phyloP scores from a whole-genome alignment of 2,329 filamentous ascomycete genomes.

The Alternaria hordeiaustralica region DNA sequence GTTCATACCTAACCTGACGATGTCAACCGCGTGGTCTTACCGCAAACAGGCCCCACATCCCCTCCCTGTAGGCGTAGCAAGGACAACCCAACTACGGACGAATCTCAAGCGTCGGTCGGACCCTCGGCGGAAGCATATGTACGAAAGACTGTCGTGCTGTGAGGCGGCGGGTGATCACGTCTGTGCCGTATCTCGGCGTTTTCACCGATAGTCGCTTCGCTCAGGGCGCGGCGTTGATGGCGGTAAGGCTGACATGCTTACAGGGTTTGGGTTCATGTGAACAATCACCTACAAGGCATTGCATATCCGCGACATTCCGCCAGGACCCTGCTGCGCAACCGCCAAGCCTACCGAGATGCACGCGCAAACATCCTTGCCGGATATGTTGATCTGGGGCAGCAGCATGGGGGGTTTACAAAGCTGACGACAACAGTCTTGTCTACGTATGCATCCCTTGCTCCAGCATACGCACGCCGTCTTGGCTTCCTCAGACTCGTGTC shows the following conservation, averaged over 20 bases:
- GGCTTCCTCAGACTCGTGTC: background rate
- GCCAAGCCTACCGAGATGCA: background rate
- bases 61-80: background rate
- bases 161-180: background rate
- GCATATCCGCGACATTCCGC: slow-evolving; percentile 1
- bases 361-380: background rate
- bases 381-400: background rate
- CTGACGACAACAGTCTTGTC: background rate
- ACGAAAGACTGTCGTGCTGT: background rate
- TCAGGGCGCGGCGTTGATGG: background rate
- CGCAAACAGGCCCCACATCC: background rate
- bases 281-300: background rate
- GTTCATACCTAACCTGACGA: background rate
- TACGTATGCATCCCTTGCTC: background rate
- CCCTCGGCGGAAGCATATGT: background rate
- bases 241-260: background rate
- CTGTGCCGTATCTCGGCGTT: background rate
- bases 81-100: background rate
- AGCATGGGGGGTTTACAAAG: background rate
- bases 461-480: background rate
- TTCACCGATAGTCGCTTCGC: background rate
- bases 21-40: background rate
- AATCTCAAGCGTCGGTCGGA: background rate
- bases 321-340: background rate
- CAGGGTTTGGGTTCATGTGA: background rate